Base-by-base conservation (phyloP, 164 flowering plant genomes). In the Vitis rotundifolia region DNA sequence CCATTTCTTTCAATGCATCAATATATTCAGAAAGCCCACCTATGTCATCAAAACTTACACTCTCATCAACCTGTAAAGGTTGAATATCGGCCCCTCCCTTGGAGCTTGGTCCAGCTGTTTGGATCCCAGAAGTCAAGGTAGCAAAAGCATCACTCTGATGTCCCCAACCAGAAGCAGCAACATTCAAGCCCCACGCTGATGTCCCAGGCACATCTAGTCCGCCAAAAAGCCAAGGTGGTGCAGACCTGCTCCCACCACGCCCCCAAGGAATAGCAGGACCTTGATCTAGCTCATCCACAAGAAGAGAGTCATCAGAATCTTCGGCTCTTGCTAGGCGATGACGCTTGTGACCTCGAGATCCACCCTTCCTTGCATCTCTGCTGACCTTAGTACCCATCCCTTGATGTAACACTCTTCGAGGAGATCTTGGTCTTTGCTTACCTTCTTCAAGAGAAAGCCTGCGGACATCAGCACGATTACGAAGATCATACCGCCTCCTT, bases 21-120 rank as follows among this genome's bases (percentile, higher is more conserved):
- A 96, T 86, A 76, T 96, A 93, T 68, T 86, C 94, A 18, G 99
- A 89, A 29, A 96, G 94, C 37, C 99, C 99, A 59, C 99, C 99
- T 52, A 96, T 96, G 60, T 96, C 99, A 58, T 93, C 94, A 81
- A 96, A 96, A 76, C 91, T 93, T 44, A 96, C 88, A 81, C 83
- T 91, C 69, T 89, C 97, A 80, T 96, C 98, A 68, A 96, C 86
- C 82, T 96, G 99, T 70, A 96, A 68, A 28, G 99, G 99, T 75
- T 96, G 99, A 76, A 96, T 96, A 77, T 96, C 99, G 61, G 99
- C 99, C 31, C 99, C 99, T 18, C 99, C 99, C 73, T 96, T 96
- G 22, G 99, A 96, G 77, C 99, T 96, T 59, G 99, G 99, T 54
- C 99, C 99, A 76, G 99, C 98, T 73, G 99, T 96, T 81, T 93